phyloP scores from a whole-genome alignment of 1,139 yeast species.

The Kazachstania sp. region DNA sequence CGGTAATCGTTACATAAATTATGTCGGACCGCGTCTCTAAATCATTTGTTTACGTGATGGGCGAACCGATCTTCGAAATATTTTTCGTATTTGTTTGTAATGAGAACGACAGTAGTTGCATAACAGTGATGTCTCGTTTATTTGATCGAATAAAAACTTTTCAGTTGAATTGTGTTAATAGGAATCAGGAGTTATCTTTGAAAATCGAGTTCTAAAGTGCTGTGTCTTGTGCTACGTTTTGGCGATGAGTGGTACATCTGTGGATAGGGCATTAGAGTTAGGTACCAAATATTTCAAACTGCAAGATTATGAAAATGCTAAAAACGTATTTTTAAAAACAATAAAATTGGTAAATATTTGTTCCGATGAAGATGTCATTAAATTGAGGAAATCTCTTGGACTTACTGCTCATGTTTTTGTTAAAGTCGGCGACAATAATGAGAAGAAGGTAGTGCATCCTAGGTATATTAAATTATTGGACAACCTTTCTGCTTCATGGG shows the following conservation, averaged over 20 bases:
- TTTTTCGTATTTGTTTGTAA: too few species aligned
- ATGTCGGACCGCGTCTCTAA: too few species aligned
- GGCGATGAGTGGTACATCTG: constrained; percentile 1
- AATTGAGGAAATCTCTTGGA: constrained; percentile 8
- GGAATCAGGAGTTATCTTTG: too few species aligned
- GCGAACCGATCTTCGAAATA: too few species aligned
- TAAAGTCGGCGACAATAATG: not conserved
- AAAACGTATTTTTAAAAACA: constrained; percentile 23
- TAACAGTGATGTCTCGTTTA: too few species aligned
- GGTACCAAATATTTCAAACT: constrained; percentile 24
- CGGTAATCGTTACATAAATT: too few species aligned
- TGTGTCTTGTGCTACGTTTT: too few species aligned
- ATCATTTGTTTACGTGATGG: too few species aligned
- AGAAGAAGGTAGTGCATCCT: constrained; percentile 25
- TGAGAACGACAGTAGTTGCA: too few species aligned
- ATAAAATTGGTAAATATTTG: constrained; percentile 21
- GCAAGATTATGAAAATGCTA: constrained; percentile 23
- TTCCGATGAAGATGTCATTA: constrained; percentile 13
- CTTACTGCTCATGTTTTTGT: not conserved
- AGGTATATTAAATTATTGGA: constrained; percentile 32
- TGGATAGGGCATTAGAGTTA: constrained; percentile 24
- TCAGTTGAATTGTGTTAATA: too few species aligned
- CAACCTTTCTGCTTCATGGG: constrained; percentile 50
- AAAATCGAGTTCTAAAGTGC: too few species aligned
- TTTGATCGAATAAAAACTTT: too few species aligned